Conservation (phyloP, 176 grass and related monocot species). For the Canna indica region DNA sequence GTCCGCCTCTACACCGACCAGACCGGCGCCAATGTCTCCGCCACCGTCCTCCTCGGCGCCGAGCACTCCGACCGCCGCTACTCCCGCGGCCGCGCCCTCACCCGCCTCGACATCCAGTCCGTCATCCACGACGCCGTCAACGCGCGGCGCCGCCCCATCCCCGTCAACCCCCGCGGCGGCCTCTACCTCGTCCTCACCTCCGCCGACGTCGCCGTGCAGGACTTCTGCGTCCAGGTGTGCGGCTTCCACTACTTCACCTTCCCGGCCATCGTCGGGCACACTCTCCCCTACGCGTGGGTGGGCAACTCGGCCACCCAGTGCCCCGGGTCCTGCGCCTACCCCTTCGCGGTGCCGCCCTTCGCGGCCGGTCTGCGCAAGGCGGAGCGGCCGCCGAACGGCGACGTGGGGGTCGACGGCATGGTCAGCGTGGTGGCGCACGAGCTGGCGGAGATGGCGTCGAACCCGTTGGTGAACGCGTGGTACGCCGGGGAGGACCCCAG, state of each 20-base stretch:
- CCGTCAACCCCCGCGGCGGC: slow-evolving; percentile 48
- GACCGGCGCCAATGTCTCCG: slow-evolving; percentile 60
- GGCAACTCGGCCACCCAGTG: slow-evolving; percentile 74
- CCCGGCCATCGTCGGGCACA: slow-evolving; percentile 79
- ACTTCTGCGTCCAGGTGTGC: slow-evolving; percentile 69
- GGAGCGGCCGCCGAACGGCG: slow-evolving; percentile 57
- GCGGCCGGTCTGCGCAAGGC: slow-evolving; percentile 23
- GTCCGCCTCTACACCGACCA: slow-evolving; percentile 86
- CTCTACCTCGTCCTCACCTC: slow-evolving; percentile 83
- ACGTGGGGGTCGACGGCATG: slow-evolving; percentile 77
- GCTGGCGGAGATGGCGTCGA: slow-evolving; percentile 76
- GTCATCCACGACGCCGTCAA: slow-evolving; percentile 58
- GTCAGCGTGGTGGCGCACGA: slow-evolving; percentile 93
- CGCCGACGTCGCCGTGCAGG: slow-evolving; percentile 43
- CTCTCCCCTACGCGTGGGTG: slow-evolving; percentile 84
- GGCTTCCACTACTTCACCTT: slow-evolving; percentile 99
- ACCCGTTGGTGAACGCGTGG: slow-evolving; percentile 87
- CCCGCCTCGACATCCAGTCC: slow-evolving; percentile 54
- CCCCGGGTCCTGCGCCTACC: slow-evolving; percentile 83
- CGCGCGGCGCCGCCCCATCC: slow-evolving; percentile 44
- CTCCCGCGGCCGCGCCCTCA: slow-evolving; percentile 42
- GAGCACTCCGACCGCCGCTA: slow-evolving; percentile 54
- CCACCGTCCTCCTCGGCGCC: slow-evolving; percentile 34
- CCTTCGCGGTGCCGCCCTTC: slow-evolving; percentile 73
- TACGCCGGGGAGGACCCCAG: slow-evolving; percentile 71